These are phyloP conservation scores for Basidiobolus meristosporus DNA, from an alignment of 371 early-diverging fungal species.

Conservation along the genomic window DNA sequence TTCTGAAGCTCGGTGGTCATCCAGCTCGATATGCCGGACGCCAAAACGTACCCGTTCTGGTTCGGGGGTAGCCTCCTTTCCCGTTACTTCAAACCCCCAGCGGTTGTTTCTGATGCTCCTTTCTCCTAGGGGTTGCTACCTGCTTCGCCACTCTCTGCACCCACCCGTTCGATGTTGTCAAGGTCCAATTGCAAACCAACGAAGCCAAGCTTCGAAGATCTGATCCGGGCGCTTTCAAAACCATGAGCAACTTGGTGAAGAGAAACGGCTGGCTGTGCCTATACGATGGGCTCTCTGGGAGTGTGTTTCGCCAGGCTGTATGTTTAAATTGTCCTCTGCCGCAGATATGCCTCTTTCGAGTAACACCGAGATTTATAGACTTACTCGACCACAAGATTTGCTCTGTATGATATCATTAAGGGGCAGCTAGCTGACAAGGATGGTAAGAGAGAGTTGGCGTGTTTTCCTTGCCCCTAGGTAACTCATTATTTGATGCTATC, in stretches of 20 bases:
- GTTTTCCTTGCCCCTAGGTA: too few relatives aligned
- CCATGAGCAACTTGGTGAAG: constrained; percentile 21
- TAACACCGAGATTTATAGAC: constrained; percentile 11
- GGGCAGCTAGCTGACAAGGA: constrained; percentile 5
- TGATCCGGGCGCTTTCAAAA: constrained; percentile 19
- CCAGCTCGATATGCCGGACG: too few relatives aligned
- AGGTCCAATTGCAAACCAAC: constrained; percentile 66
- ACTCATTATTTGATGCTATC: too few relatives aligned
- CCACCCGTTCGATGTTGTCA: constrained; percentile 73
- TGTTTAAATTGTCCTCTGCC: neutral
- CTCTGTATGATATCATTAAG: constrained; percentile 46
- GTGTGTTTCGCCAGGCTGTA: constrained; percentile 40
- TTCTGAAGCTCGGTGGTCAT: too few relatives aligned
- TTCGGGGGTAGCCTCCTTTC: constrained; percentile 4
- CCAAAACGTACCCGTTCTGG: constrained; percentile 6
- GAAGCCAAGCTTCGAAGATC: constrained; percentile 17
- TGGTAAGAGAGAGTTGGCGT: too few relatives aligned
- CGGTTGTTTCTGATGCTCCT: neutral
- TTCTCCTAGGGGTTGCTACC: constrained; percentile 3
- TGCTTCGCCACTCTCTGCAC: constrained; percentile 10
- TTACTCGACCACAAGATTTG: constrained; percentile 63
- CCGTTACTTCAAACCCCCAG: too few relatives aligned
- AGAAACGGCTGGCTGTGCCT: constrained; percentile 30
- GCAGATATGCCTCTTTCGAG: too few relatives aligned
- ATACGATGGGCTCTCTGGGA: constrained; percentile 52